Conservation (phyloP, 2,329 filamentous ascomycete species). For the Lecanicillium sp. region DNA sequence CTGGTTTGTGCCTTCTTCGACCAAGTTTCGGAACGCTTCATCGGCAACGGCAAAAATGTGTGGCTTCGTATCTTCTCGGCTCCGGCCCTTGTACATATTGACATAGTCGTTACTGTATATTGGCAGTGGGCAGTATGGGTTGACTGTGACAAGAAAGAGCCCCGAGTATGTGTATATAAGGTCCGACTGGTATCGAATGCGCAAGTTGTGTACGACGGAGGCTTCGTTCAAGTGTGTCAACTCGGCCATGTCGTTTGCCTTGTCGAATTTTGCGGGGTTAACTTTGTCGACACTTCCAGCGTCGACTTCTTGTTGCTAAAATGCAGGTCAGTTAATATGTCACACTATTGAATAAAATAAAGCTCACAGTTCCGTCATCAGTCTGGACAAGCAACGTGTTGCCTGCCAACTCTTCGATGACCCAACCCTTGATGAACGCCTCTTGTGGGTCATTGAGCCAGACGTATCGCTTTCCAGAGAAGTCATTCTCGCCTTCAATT, state of each 20-base stretch:
- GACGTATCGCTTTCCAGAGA: slow-evolving; percentile 96
- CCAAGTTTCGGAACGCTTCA: slow-evolving; percentile 88
- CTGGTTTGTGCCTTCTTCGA: slow-evolving; percentile 92
- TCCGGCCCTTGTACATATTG: slow-evolving; percentile 94
- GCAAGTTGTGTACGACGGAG: slow-evolving; percentile 93
- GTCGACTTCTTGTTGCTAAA: slow-evolving; percentile 76
- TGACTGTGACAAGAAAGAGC: slow-evolving; percentile 91
- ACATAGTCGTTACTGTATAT: slow-evolving; percentile 97
- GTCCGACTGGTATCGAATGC: slow-evolving; percentile 90
- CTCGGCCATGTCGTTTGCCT: slow-evolving; percentile 98
- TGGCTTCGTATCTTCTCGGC: slow-evolving; percentile 86
- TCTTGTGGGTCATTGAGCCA: slow-evolving; percentile 84
- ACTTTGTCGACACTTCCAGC: slow-evolving; percentile 92
- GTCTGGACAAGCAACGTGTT: slow-evolving; percentile 77
- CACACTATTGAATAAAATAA: not conserved
- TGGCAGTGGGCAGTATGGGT: slow-evolving; percentile 88
- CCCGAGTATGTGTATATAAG: slow-evolving; percentile 98
- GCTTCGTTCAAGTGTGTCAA: slow-evolving; percentile 96
- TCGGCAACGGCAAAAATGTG: slow-evolving; percentile 98
- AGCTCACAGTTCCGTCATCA: slow-evolving; percentile 77
- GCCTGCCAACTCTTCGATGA: slow-evolving; percentile 69
- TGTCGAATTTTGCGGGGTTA: slow-evolving; percentile 99
- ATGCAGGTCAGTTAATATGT: slow-evolving; percentile 12
- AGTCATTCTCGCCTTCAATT: slow-evolving; percentile 96
- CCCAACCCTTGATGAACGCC: slow-evolving; percentile 88